Base-by-base conservation (phyloP, 495 filamentous ascomycete species). In the Monascus purpureus region DNA sequence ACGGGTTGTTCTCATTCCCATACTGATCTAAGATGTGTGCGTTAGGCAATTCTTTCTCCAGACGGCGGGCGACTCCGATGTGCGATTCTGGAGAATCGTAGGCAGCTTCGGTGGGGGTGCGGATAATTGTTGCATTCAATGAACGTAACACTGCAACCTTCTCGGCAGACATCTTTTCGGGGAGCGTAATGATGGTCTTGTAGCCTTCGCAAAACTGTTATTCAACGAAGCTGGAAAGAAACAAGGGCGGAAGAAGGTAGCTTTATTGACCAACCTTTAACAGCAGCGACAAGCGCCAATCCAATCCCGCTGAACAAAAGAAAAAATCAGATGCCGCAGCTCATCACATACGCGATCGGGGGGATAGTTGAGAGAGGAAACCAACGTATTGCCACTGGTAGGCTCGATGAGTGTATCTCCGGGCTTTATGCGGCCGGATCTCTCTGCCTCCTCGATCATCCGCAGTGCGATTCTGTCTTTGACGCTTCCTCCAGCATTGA, bases 111-210 rank as follows among this genome's bases (percentile, higher is more conserved):
- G 93, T 96, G 16, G 90, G 92, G 1, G 90, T 99, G 29, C 90
- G 80, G 42, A 99, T 93, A 50, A 99, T 96, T 42, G 90, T 94
- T 14, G 90, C 88, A 36, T 90, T 90, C 19, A 99, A 70, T 12
- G 90, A 87, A 28, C 82, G 75, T 16, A 99, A 66, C 8, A 99
- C 90, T 1, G 86, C 74, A 8, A 99, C 92, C 53, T 99, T 99
- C 58, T 99, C 90, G 17, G 84, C 74, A 4, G 85, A 93, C 90
- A 99, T 99, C 66, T 99, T 99, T 62, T 99, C 90, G 23, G 90
- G 90, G 2, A 99, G 73, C 1, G 90, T 99, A 48, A 99, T 99
- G 55, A 99, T 95, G 11, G 83, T 90, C 55, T 88, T 90, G 61
- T 99, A 97, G 31, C 75, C 69, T n/a, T n/a, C n/a, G n/a, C n/a